Evolutionary conservation across 805 yeast species (phyloP).

Genomic region (Cyberlindnera misumaiensis): DNA sequence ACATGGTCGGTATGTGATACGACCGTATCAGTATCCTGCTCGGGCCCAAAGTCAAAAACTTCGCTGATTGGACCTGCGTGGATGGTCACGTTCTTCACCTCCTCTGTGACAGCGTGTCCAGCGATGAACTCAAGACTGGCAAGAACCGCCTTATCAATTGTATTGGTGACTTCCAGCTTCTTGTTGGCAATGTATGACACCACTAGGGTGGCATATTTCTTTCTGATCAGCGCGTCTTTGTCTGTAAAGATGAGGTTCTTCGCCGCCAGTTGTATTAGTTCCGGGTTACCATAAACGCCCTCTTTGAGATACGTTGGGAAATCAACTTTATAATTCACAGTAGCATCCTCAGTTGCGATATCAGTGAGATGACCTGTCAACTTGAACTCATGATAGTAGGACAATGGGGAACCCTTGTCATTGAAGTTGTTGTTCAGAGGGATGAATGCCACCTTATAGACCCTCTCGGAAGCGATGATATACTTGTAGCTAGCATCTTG

Average conservation of each 20-base stretch:
- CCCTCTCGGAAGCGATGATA: slow-evolving; percentile 19
- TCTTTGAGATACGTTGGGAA: slow-evolving; percentile 11
- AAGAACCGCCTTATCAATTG: slow-evolving; percentile 12
- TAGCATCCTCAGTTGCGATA: not conserved
- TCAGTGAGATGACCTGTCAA: slow-evolving; percentile 6
- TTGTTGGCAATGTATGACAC: slow-evolving; percentile 10
- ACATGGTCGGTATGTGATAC: slow-evolving; percentile 11
- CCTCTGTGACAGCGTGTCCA: not conserved
- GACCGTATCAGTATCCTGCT: slow-evolving; percentile 6
- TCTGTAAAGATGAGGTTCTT: slow-evolving; percentile 16
- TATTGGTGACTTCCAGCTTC: slow-evolving; percentile 4
- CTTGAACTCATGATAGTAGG: slow-evolving; percentile 18
- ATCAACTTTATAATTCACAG: slow-evolving; percentile 2
- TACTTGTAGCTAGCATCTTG: slow-evolving; percentile 16
- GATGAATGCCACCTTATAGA: slow-evolving; percentile 14
- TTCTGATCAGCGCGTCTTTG: slow-evolving; percentile 12
- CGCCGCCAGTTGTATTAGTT: slow-evolving; percentile 4
- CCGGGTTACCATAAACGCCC: slow-evolving; percentile 2
- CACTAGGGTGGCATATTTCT: slow-evolving; percentile 11
- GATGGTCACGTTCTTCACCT: slow-evolving; percentile 2
- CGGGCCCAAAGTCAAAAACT: slow-evolving; percentile 11
- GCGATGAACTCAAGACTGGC: slow-evolving; percentile 5
- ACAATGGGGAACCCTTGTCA: slow-evolving; percentile 12
- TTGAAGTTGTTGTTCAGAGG: slow-evolving; percentile 6
- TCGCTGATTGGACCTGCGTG: slow-evolving; percentile 14